phyloP scores from a whole-genome alignment of 75 land plant species.

The Ceratopteris richardii region DNA sequence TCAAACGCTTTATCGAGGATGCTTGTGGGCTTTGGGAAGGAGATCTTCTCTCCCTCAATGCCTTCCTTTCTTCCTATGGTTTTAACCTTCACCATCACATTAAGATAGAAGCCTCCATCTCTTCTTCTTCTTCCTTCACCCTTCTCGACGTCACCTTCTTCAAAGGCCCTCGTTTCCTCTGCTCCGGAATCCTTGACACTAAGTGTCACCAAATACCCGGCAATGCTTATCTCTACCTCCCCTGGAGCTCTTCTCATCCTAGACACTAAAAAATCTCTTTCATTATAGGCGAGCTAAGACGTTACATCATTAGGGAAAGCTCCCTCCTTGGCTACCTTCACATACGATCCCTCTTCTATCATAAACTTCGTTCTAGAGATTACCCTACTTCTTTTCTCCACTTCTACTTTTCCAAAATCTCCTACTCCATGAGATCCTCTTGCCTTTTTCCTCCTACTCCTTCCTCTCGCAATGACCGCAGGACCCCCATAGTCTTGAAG shows the following conservation, averaged over 20 bases:
- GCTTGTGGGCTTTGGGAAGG: conserved; percentile 9
- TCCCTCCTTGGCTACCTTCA: too few relatives aligned
- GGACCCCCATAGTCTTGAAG: too few relatives aligned
- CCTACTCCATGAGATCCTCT: too few relatives aligned
- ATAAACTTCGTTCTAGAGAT: too few relatives aligned
- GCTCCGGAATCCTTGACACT: background rate
- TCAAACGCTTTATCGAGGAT: conserved; percentile 11
- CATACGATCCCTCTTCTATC: too few relatives aligned
- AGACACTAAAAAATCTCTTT: too few relatives aligned
- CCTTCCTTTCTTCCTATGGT: background rate
- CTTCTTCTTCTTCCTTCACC: background rate
- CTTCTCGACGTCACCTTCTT: background rate
- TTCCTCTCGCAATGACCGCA: too few relatives aligned
- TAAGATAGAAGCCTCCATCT: background rate
- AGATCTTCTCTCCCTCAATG: background rate
- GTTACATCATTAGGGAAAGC: too few relatives aligned
- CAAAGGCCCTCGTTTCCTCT: background rate
- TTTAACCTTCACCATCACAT: background rate
- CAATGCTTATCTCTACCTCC: conserved; percentile 9
- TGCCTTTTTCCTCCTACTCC: too few relatives aligned
- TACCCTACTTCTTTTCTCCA: too few relatives aligned
- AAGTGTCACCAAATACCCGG: background rate
- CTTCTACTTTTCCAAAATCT: too few relatives aligned
- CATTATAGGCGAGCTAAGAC: too few relatives aligned
- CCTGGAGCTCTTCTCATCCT: conserved; percentile 6